A percentile compares a stretch with the other conserved stretches of the same genome.
phyloP scores from a whole-genome alignment of 352 stramenopile genomes.

The Stramenopiles sp. region DNA sequence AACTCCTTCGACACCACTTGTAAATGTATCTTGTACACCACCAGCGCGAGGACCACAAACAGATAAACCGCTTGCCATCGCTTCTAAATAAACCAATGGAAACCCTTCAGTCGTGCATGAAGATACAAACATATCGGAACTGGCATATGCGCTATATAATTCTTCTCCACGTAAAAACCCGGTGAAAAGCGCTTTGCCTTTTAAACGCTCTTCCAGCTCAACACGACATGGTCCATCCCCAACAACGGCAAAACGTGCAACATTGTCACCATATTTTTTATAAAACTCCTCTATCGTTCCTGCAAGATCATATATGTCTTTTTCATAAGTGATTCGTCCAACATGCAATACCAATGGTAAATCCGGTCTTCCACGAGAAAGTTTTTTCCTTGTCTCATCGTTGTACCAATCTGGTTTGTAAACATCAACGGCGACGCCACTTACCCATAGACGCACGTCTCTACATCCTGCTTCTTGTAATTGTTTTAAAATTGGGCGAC shows the following conservation, averaged over 20 bases:
- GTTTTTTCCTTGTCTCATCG: neutral
- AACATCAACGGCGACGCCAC: neutral
- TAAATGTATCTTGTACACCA: neutral
- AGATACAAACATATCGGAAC: neutral
- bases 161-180: neutral
- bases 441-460: neutral
- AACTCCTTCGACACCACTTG: neutral
- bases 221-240: neutral
- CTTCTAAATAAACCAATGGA: neutral
- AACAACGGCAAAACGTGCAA: neutral
- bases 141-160: neutral
- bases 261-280: neutral
- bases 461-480: neutral
- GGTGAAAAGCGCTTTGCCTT: neutral
- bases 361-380: neutral
- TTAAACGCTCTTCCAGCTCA: neutral
- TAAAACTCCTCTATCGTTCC: neutral
- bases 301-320: neutral
- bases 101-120: neutral
- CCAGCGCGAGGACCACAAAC: neutral
- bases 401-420: neutral
- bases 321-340: neutral
- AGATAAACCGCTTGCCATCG: neutral
- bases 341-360: neutral
- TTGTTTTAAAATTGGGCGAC: neutral